phyloP scores from a whole-genome alignment of 352 stramenopile species.

The Globisporangium camurandrum region DNA sequence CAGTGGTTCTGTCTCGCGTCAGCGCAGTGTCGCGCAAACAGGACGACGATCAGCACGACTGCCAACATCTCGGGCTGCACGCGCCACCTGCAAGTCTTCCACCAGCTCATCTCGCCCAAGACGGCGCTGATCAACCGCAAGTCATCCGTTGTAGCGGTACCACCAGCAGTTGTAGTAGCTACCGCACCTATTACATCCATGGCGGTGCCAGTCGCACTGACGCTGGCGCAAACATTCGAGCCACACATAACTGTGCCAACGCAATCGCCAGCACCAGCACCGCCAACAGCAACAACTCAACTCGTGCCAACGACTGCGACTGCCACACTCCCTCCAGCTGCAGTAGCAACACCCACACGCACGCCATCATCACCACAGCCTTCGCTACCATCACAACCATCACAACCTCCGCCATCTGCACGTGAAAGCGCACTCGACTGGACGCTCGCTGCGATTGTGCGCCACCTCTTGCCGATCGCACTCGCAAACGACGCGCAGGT shows the following conservation, averaged over 20 bases:
- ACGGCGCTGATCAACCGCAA: constrained; percentile 12
- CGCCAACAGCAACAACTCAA: too few relatives aligned
- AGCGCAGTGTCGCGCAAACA: constrained; percentile 14
- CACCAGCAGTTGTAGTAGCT: background rate
- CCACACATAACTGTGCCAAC: too few relatives aligned
- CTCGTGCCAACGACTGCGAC: too few relatives aligned
- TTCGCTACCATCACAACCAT: background rate
- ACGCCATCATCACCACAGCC: background rate
- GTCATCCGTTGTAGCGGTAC: too few relatives aligned
- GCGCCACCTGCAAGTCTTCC: constrained; percentile 19
- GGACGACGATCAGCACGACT: constrained; percentile 17
- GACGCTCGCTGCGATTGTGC: constrained; percentile 8
- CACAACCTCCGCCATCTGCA: background rate
- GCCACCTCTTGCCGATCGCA: constrained; percentile 11
- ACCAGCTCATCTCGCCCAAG: constrained; percentile 18
- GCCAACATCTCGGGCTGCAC: constrained; percentile 20
- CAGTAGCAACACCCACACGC: constrained; percentile 1
- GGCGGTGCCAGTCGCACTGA: too few relatives aligned
- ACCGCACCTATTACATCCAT: background rate
- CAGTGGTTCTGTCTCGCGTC: constrained; percentile 21
- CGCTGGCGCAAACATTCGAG: too few relatives aligned
- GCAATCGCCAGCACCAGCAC: too few relatives aligned
- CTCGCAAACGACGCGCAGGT: constrained; percentile 4
- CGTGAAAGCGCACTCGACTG: constrained; percentile 8
- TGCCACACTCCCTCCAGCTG: background rate